These are phyloP conservation scores for Cladochytrium replicatum DNA, from an alignment of 192 early-diverging fungal genomes.

Conservation along the genomic window DNA sequence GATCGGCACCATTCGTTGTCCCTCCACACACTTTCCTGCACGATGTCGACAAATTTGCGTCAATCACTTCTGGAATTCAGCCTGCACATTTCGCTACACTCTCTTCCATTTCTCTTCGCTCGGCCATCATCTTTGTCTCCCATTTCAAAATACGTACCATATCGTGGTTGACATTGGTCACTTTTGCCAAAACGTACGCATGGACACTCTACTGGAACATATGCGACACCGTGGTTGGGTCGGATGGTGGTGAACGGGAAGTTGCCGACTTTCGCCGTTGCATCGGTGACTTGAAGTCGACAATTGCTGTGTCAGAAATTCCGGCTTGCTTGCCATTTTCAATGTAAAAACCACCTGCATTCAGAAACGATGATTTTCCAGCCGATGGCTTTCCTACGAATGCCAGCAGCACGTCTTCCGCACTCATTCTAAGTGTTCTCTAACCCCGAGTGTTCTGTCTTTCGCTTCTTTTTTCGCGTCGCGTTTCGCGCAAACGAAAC, in stretches of 20 bases:
- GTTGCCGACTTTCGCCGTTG: slow-evolving; percentile 73
- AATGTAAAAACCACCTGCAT: slow-evolving; percentile 42
- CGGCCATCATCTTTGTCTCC: neutral
- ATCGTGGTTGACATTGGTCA: slow-evolving; percentile 55
- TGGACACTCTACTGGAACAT: slow-evolving; percentile 63
- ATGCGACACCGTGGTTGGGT: slow-evolving; percentile 70
- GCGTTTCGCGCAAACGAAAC: too few species aligned
- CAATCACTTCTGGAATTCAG: slow-evolving; percentile 1
- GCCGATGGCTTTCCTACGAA: slow-evolving; percentile 65
- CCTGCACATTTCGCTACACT: too few species aligned
- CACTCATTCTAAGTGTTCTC: too few species aligned
- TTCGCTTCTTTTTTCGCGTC: too few species aligned
- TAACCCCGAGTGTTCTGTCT: too few species aligned
- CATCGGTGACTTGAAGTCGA: slow-evolving; percentile 54
- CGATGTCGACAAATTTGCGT: neutral
- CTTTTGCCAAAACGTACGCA: slow-evolving; percentile 46
- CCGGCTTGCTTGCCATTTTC: too few species aligned
- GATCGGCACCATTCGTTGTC: slow-evolving; percentile 56
- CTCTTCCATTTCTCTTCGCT: too few species aligned
- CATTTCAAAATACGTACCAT: slow-evolving; percentile 34
- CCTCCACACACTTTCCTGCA: slow-evolving; percentile 53
- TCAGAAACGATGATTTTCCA: slow-evolving; percentile 74
- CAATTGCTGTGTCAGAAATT: neutral
- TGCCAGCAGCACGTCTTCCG: slow-evolving; percentile 48
- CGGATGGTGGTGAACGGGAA: slow-evolving; percentile 83